Evolutionary conservation across 495 filamentous ascomycete species (phyloP).

Genomic region (Immersiella caudata): DNA sequence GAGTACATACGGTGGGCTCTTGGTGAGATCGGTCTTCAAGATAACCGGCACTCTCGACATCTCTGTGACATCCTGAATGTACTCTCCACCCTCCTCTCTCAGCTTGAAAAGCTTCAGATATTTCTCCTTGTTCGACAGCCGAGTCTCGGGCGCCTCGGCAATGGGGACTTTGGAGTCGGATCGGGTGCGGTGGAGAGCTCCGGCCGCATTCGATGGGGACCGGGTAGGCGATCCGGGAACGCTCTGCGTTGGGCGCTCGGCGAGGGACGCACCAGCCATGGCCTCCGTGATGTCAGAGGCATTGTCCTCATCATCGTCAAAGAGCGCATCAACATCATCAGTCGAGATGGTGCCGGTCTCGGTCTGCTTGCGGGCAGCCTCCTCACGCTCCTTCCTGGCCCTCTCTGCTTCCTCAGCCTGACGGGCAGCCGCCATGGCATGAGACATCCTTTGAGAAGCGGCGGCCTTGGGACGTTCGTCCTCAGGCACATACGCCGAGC

Average conservation of each 20-base stretch:
- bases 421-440: slow-evolving; percentile 73
- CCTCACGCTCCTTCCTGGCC: slow-evolving; percentile 78
- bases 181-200: slow-evolving; percentile 81
- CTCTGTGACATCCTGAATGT: slow-evolving; percentile 97
- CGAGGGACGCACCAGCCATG: slow-evolving; percentile 83
- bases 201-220: slow-evolving; percentile 65
- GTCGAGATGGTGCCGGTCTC: slow-evolving; percentile 89
- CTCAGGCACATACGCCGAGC: slow-evolving; percentile 93
- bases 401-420: slow-evolving; percentile 80
- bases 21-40: slow-evolving; percentile 94
- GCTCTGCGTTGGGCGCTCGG: slow-evolving; percentile 89
- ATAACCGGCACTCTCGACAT: slow-evolving; percentile 97
- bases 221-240: slow-evolving; percentile 90
- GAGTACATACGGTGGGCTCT: slow-evolving; percentile 93
- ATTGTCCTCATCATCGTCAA: slow-evolving; percentile 90
- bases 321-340: slow-evolving; percentile 88
- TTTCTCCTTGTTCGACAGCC: slow-evolving; percentile 92
- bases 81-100: slow-evolving; percentile 89
- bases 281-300: slow-evolving; percentile 83
- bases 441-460: slow-evolving; percentile 65
- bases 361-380: slow-evolving; percentile 85
- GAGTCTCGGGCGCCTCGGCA: slow-evolving; percentile 69
- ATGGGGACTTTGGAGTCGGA: slow-evolving; percentile 90
- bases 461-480: slow-evolving; percentile 89
- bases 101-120: slow-evolving; percentile 88